A percentile compares a stretch with the other conserved stretches of the same genome.
These are phyloP conservation scores for Candida sp. DNA, from an alignment of 1,139 yeast species.

Conservation along the genomic window DNA sequence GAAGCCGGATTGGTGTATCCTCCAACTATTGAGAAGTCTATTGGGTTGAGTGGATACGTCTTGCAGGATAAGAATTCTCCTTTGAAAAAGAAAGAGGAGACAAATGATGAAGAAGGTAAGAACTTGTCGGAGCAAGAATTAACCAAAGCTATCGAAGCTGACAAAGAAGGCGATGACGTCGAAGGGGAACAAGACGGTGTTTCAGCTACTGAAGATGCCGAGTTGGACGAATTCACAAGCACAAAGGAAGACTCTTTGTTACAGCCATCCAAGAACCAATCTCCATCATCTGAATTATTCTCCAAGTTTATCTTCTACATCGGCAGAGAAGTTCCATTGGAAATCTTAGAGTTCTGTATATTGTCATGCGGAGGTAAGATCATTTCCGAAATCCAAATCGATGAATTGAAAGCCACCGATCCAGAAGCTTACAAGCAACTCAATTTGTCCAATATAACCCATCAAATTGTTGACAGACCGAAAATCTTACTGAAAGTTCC, in stretches of 20 bases:
- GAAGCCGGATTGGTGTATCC: constrained; percentile 91
- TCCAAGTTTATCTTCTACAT: constrained; percentile 79
- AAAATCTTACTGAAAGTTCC: constrained; percentile 75
- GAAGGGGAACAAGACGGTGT: constrained; percentile 40
- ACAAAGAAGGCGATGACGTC: constrained; percentile 35
- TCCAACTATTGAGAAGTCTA: constrained; percentile 86
- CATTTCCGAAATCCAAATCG: constrained; percentile 87
- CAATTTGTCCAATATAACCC: constrained; percentile 77
- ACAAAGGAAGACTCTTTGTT: constrained; percentile 75
- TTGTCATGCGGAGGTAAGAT: constrained; percentile 88
- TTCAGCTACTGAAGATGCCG: constrained; percentile 44
- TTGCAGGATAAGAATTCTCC: constrained; percentile 45
- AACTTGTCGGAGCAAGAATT: constrained; percentile 49
- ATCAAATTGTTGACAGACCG: constrained; percentile 95
- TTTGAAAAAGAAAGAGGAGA: constrained; percentile 24
- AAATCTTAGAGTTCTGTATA: constrained; percentile 86
- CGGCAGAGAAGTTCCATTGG: constrained; percentile 97
- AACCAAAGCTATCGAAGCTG: constrained; percentile 56
- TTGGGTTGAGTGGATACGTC: constrained; percentile 85
- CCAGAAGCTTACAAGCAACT: constrained; percentile 47
- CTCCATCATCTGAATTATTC: constrained; percentile 67
- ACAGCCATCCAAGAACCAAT: constrained; percentile 75
- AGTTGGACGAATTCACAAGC: constrained; percentile 71
- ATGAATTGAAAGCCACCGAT: constrained; percentile 59
- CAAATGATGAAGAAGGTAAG: constrained; percentile 38